Percentiles rank a stretch among this genome's conserved stretches.
These are phyloP conservation scores for Saturnispora dispora DNA, from an alignment of 805 yeast species.

Conservation along the genomic window DNA sequence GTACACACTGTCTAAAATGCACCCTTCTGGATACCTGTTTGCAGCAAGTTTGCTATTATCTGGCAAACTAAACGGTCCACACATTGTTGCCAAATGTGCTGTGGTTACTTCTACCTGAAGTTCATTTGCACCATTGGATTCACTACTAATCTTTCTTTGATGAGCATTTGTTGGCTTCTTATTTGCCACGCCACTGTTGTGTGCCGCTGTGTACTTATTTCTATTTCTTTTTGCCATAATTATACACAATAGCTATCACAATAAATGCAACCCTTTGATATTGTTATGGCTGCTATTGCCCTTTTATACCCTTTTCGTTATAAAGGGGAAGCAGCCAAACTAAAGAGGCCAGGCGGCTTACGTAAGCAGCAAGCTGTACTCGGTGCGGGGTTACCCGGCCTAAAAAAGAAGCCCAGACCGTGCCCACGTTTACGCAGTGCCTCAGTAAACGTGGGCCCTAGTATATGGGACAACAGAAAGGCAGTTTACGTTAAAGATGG, in stretches of 20 bases:
- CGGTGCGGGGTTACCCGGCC: not conserved
- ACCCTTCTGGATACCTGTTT: not conserved
- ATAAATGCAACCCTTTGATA: not conserved
- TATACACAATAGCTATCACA: not conserved
- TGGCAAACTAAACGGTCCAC: constrained; percentile 20
- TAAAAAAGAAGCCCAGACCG: not conserved
- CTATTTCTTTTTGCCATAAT: not conserved
- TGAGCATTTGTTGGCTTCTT: not conserved
- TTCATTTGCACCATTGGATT: not conserved
- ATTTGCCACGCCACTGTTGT: not conserved
- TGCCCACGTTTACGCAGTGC: not conserved
- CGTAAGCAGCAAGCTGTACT: not conserved
- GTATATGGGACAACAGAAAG: not conserved
- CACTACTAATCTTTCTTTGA: not conserved
- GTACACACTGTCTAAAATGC: not conserved
- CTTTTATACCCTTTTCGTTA: not conserved
- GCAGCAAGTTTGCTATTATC: not conserved
- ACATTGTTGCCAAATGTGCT: constrained; percentile 17
- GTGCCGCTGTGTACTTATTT: not conserved
- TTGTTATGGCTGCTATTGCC: not conserved
- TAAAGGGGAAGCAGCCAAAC: not conserved
- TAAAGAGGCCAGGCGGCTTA: not conserved
- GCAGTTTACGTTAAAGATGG: not conserved
- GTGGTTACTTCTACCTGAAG: constrained; percentile 2
- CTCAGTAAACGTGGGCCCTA: not conserved